Conservation (phyloP, 2,329 filamentous ascomycete species). For the Leptographium radiaticola region DNA sequence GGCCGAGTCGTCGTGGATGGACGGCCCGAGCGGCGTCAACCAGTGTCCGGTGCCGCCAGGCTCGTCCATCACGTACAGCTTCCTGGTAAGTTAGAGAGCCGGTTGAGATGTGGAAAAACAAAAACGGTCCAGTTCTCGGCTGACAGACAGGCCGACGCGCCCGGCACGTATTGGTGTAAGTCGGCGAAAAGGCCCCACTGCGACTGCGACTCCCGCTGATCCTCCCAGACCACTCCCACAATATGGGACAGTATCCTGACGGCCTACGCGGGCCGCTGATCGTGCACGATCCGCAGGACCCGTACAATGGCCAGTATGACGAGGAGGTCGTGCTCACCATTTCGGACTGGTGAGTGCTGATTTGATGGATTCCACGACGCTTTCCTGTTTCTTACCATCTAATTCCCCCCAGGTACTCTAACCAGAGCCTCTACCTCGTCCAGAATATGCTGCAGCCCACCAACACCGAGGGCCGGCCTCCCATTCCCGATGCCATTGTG, state of each 20-base stretch:
- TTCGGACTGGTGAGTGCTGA: constrained; percentile 23
- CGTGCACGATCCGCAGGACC: constrained; percentile 42
- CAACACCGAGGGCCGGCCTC: constrained; percentile 27
- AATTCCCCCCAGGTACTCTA: constrained; percentile 19
- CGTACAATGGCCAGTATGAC: constrained; percentile 39
- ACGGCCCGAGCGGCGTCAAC: constrained; percentile 41
- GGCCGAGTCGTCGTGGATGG: constrained; percentile 39
- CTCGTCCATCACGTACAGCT: constrained; percentile 38
- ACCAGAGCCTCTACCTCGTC: constrained; percentile 23
- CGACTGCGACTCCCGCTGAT: no score
- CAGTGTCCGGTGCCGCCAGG: constrained; percentile 42
- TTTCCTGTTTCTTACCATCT: no score
- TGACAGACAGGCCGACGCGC: constrained; percentile 20
- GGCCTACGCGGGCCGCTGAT: constrained; percentile 51
- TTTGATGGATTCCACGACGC: no score
- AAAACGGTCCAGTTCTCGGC: background rate
- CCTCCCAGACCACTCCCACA: constrained; percentile 44
- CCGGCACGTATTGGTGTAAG: constrained; percentile 35
- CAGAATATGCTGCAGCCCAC: constrained; percentile 25
- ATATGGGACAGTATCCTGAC: constrained; percentile 52
- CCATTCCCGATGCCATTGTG: constrained; percentile 26
- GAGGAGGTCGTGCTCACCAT: constrained; percentile 46
- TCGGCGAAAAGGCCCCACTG: no score
- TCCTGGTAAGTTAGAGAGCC: constrained; percentile 31
- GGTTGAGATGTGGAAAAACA: no score